Base-by-base conservation (phyloP, 495 filamentous ascomycete species). In the Pseudotulostoma volvatum region DNA sequence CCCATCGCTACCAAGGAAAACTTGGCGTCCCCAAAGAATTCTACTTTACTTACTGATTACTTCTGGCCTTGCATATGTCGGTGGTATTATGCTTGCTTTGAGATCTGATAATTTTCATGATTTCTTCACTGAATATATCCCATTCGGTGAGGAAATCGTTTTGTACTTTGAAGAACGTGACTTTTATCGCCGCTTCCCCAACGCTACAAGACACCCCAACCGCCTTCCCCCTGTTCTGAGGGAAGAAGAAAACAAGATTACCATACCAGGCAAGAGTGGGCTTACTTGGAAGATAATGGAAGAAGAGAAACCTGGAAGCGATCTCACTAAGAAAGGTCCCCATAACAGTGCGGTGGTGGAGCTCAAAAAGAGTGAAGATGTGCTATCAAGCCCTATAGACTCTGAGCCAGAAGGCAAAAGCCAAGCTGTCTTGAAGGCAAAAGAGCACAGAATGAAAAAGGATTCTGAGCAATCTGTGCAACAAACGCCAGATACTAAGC, bases 41-140 rank as follows among this genome's bases (percentile, higher is more conserved):
- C 52, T 94, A 23, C 51, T 82, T 32, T 76, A 76, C 33, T 50
- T 93, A 36, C 61, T 84, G 34, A 53, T 93, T 21, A 68, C 93
- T 7, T 71, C 77, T 30, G 76, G 70, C 4, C 51, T 92, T 11
- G 76, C 77, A 20, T 97, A 93, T 44, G 87, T 74, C 40, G 85
- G 84, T 42, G 84, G 87, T 34, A 74, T 93, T 35, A 93, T 81
- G 63, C 83, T 92, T 52, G 90, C 90, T 16, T 70, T 93, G 43
- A 75, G 86, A 58, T 90, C 77, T 45, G 90, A 97, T 63, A 93
- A 88, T 57, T 95, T 95, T 69, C 92, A 97, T 55, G 90, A 97
- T 53, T 94, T 96, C 64, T 97, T 97, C 64, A 96, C 92, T 33
- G 87, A 94, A 60, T 97, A 90, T 57, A 60, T 97, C 4, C 90